Evolutionary conservation across 176 grass and related monocot genomes (phyloP).

Genomic region (Luzula sylvatica): DNA sequence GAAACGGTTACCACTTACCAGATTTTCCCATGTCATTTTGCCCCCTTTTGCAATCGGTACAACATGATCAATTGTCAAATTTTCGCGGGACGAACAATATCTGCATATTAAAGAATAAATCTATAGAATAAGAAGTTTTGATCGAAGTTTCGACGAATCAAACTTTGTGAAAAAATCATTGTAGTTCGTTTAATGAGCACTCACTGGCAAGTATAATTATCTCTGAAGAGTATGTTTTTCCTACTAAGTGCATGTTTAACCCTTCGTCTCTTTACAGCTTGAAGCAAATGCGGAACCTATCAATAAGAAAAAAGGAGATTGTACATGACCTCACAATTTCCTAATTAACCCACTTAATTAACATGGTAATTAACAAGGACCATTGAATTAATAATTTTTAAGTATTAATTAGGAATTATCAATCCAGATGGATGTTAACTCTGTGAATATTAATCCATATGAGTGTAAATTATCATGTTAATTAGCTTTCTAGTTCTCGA

Average conservation of each 20-base stretch:
- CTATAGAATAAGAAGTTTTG: not conserved
- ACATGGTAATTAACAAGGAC: too few species aligned
- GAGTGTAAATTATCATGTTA: too few species aligned
- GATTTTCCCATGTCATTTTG: conserved; percentile 93
- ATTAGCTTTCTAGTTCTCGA: not conserved
- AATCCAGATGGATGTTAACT: too few species aligned
- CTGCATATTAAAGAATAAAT: conserved; percentile 34
- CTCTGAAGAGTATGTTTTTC: conserved; percentile 76
- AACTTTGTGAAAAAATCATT: not conserved
- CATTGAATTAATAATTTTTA: too few species aligned
- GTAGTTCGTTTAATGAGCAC: conserved; percentile 19
- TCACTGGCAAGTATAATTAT: conserved; percentile 93
- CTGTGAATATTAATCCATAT: too few species aligned
- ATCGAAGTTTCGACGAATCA: not conserved
- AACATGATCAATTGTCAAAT: conserved; percentile 93
- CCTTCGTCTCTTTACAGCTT: conserved; percentile 69
- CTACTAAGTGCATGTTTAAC: conserved; percentile 65
- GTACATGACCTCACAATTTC: too few species aligned
- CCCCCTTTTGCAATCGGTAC: conserved; percentile 70
- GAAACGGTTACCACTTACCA: too few species aligned
- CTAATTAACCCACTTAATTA: too few species aligned
- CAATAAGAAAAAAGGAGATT: conserved; percentile 7
- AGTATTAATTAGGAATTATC: too few species aligned
- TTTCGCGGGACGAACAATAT: conserved; percentile 70
- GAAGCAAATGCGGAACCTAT: conserved; percentile 85